Percentiles rank a stretch among this genome's conserved stretches.
phyloP scores from a whole-genome alignment of 495 filamentous ascomycete species.

The Aspergillus carlsbadensis region DNA sequence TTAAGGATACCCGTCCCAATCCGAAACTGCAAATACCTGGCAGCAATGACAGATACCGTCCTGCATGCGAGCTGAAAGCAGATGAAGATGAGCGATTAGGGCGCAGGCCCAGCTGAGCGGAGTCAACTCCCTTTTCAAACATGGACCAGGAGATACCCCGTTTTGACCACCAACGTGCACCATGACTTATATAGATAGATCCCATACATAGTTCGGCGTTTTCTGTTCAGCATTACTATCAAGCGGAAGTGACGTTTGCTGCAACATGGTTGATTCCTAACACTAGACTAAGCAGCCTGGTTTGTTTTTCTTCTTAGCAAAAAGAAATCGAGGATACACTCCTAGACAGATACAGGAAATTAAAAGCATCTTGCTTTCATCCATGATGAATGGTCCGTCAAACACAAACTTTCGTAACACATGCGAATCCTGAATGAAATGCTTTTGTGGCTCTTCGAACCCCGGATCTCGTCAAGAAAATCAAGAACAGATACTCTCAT shows the following conservation, averaged over 20 bases:
- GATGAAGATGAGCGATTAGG: conserved; percentile 86
- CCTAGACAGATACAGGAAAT: conserved; percentile 26
- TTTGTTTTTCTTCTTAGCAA: not conserved
- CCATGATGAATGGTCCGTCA: conserved; percentile 1
- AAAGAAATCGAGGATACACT: conserved; percentile 12
- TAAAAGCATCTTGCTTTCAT: conserved; percentile 9
- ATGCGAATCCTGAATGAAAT: conserved; percentile 22
- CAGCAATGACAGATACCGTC: conserved; percentile 52
- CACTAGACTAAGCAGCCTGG: conserved; percentile 11
- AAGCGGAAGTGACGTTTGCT: not conserved
- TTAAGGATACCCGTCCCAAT: conserved; percentile 87
- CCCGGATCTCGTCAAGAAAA: conserved; percentile 22
- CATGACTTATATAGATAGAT: conserved; percentile 2
- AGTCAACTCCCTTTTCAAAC: no score
- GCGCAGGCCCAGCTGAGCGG: conserved; percentile 49
- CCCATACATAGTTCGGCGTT: conserved; percentile 2
- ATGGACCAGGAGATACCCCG: not conserved
- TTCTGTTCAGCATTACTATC: not conserved
- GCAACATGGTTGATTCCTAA: conserved; percentile 5
- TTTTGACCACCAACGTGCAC: not conserved
- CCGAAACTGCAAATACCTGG: conserved; percentile 58
- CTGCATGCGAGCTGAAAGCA: conserved; percentile 82
- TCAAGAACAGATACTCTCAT: conserved; percentile 23
- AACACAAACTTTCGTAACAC: conserved; percentile 11
- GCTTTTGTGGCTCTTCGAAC: conserved; percentile 16